Percentiles rank a stretch among this genome's conserved stretches.
phyloP scores from a whole-genome alignment of 2,329 filamentous ascomycete species.

The Rutstroemia sp. region DNA sequence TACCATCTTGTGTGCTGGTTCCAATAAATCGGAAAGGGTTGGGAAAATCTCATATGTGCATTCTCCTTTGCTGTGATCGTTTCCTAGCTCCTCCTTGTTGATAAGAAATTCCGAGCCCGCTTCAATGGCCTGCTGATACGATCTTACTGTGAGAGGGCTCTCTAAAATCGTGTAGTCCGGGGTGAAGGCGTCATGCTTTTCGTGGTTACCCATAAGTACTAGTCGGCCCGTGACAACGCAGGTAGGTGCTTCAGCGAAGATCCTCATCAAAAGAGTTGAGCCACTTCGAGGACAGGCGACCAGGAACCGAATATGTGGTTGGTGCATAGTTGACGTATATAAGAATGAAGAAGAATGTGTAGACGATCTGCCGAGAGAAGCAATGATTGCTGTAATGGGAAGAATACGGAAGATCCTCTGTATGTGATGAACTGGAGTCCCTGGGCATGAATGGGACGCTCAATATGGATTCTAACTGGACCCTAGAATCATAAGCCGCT shows the following conservation, averaged over 20 bases:
- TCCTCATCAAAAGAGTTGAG: not conserved
- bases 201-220: not conserved
- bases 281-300: not conserved
- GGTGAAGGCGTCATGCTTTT: not conserved
- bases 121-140: not conserved
- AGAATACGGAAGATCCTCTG: no score
- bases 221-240: not conserved
- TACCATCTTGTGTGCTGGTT: not conserved
- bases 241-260: not conserved
- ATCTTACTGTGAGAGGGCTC: not conserved
- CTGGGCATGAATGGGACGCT: no score
- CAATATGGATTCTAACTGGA: no score
- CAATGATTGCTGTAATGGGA: no score
- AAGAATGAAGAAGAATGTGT: no score
- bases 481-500: no score
- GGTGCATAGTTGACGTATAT: not conserved
- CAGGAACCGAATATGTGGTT: not conserved
- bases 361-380: no score
- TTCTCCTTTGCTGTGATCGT: not conserved
- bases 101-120: not conserved
- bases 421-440: no score
- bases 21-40: not conserved
- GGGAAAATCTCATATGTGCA: not conserved
- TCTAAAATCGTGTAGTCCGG: not conserved
- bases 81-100: not conserved